phyloP scores from a whole-genome alignment of 2,329 filamentous ascomycete species.

The Geosmithia flava region DNA sequence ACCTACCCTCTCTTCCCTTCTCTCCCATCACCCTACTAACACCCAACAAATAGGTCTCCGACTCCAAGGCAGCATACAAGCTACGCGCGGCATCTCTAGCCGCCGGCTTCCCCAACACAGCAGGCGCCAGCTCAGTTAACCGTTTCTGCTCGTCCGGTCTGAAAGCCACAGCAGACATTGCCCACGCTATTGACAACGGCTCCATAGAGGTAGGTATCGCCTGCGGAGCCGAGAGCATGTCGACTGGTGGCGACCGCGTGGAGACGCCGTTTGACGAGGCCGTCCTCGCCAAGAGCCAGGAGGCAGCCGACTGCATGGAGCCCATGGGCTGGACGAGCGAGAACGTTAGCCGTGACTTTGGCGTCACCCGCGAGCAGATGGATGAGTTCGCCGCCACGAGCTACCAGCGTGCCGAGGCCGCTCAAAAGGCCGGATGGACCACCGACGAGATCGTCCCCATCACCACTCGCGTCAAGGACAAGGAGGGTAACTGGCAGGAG shows the following conservation, averaged over 20 bases:
- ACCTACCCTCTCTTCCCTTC: not conserved
- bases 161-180: conserved; percentile 90
- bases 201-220: conserved; percentile 82
- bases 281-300: conserved; percentile 58
- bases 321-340: conserved; percentile 98
- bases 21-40: not conserved
- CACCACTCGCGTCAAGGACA: conserved; percentile 67
- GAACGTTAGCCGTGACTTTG: conserved; percentile 87
- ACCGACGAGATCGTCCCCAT: conserved; percentile 93
- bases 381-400: conserved; percentile 80
- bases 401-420: conserved; percentile 74
- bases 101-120: conserved; percentile 87
- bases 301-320: conserved; percentile 76
- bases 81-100: conserved; percentile 77
- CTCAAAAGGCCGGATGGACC: conserved; percentile 84
- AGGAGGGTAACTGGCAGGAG: conserved; percentile 66
- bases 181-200: conserved; percentile 69
- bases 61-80: conserved; percentile 82
- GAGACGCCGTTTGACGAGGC: conserved; percentile 65
- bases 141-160: conserved; percentile 96
- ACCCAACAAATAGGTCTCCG: conserved; percentile 49
- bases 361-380: conserved; percentile 66
- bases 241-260: conserved; percentile 55
- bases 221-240: conserved; percentile 84
- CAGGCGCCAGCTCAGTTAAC: conserved; percentile 72